Base-by-base conservation (phyloP, 805 yeast species). In the Hyphopichia homilentoma region DNA sequence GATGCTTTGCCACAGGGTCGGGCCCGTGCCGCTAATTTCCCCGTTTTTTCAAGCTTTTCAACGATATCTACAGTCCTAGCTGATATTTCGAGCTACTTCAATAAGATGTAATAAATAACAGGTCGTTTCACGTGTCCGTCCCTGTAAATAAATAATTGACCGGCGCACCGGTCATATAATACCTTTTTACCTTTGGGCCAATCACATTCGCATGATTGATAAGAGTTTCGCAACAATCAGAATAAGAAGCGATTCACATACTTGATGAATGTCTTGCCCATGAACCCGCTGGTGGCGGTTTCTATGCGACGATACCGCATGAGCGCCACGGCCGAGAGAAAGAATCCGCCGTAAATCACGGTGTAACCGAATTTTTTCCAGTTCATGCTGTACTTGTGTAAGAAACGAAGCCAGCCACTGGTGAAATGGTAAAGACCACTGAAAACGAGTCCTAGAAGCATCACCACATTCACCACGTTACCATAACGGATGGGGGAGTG, bases 361-460 rank as follows among this genome's bases (percentile, higher is more conserved):
- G 51, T 47, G 42, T 76, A 77, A 0, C 78, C 75, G 11, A 60
- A 32, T 30, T 57, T 63, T 41, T 78, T 67, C 34, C 72, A 59
- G 9, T 40, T 55, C 12, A 55, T 35, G 21, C 63, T 57, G 41
- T 58, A 70, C 30, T 65, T 59, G 4, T 61, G 53, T 17, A 68
- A 40, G 50, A 73, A 75, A 31, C 68, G 61, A 43, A 74, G 52
- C 47, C 69, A 49, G 0, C 88, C 89, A 38, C 70, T 62, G 3
- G 73, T 47, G 2, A 67, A 50, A 50, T 82, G 89, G 50, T 81
- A 81, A 13, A 70, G 44, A 1, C 70, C 52, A 1, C 65, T 36
- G 27, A 59, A 46, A 1, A 66, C 56, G 21, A 79, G 39, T 3
- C 51, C 33, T 2, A 57, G 45, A 27, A 67, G 57, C 1, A 62